Conservation (phyloP, 495 filamentous ascomycete genomes). For the Xylaria castorea region DNA sequence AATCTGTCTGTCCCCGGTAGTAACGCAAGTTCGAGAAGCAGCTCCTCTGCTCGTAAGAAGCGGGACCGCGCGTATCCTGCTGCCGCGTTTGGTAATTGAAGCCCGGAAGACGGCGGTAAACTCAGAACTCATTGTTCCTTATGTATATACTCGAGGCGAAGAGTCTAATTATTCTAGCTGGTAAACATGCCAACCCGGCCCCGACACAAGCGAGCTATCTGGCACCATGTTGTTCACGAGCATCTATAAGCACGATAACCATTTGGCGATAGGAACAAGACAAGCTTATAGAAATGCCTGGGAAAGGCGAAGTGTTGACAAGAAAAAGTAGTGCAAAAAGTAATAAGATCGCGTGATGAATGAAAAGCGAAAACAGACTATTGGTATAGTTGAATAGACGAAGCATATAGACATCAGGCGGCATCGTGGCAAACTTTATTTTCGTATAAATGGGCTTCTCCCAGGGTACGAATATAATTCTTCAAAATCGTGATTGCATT, state of each 20-base stretch:
- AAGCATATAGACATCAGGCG: slow-evolving; percentile 5
- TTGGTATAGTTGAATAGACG: neutral
- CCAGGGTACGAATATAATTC: slow-evolving; percentile 3
- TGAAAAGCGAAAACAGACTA: neutral
- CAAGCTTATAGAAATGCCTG: neutral
- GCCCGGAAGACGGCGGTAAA: neutral
- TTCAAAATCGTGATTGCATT: slow-evolving; percentile 35
- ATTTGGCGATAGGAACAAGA: neutral
- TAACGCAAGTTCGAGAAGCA: slow-evolving; percentile 56
- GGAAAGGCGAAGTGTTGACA: neutral
- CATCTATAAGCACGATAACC: neutral
- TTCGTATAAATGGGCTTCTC: neutral
- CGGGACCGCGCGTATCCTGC: slow-evolving; percentile 57
- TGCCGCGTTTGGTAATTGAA: slow-evolving; percentile 56
- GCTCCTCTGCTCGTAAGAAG: slow-evolving; percentile 53
- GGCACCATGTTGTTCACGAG: neutral
- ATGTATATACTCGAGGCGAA: neutral
- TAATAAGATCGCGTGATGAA: neutral
- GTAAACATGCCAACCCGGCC: neutral
- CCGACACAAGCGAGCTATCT: neutral
- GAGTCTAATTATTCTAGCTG: neutral
- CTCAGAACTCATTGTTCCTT: neutral
- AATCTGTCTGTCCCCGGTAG: slow-evolving; percentile 36
- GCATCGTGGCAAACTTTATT: neutral
- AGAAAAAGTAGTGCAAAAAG: neutral